These are phyloP conservation scores for Coemansia erecta DNA, from an alignment of 192 early-diverging fungal species.

Conservation along the genomic window DNA sequence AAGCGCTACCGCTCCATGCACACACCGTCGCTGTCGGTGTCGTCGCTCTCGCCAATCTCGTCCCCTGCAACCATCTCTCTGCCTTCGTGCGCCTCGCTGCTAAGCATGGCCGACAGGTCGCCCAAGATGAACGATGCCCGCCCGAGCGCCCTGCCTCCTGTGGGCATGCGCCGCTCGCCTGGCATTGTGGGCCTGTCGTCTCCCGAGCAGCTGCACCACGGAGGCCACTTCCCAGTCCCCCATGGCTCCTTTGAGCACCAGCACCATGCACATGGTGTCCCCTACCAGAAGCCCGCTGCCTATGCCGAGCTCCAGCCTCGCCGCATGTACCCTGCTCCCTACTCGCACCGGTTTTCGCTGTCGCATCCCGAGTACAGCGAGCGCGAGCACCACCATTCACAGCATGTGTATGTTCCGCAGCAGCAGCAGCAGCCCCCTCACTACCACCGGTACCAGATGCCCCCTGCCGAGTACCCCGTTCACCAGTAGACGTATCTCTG, in stretches of 20 bases:
- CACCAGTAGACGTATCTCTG: conserved; percentile 2
- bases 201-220: neutral
- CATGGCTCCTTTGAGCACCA: conserved; percentile 12
- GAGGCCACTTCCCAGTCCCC: conserved; percentile 6
- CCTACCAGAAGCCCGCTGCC: conserved; percentile 2
- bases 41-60: conserved; percentile 8
- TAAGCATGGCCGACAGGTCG: conserved; percentile 42
- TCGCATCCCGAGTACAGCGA: conserved; percentile 6
- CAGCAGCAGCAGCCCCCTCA: conserved; percentile 3
- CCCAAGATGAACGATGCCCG: conserved; percentile 4
- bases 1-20: conserved; percentile 43
- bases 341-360: conserved; percentile 1
- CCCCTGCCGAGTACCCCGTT: conserved; percentile 8
- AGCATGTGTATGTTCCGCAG: neutral
- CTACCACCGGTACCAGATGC: conserved; percentile 14
- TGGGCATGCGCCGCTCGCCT: conserved; percentile 3
- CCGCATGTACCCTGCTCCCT: neutral
- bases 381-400: conserved; percentile 1
- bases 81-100: conserved; percentile 50
- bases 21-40: conserved; percentile 28
- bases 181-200: neutral
- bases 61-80: conserved; percentile 30
- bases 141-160: conserved; percentile 3
- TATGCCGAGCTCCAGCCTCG: neutral
- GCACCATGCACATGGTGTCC: neutral